These are phyloP conservation scores for Paecilomyces niveus DNA, from an alignment of 2,329 filamentous ascomycete genomes.

Conservation along the genomic window DNA sequence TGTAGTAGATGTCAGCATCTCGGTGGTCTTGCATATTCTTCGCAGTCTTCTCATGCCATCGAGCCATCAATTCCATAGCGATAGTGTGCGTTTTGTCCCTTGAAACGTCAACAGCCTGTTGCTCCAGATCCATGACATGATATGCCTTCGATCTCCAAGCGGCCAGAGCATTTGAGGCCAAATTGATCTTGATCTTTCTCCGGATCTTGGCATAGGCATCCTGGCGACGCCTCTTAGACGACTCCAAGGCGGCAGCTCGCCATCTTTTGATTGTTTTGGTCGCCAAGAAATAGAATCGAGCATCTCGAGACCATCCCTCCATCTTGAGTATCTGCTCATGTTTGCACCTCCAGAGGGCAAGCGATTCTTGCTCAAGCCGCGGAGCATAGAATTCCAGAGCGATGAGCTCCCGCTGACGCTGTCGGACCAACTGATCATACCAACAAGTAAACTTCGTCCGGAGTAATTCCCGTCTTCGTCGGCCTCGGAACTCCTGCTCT, in stretches of 20 bases:
- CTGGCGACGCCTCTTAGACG: conserved; percentile 46
- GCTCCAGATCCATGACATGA: conserved; percentile 28
- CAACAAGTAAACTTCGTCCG: conserved; percentile 29
- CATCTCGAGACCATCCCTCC: conserved; percentile 48
- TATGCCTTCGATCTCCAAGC: conserved; percentile 30
- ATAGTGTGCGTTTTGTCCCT: conserved; percentile 27
- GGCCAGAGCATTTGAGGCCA: conserved; percentile 39
- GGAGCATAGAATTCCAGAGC: conserved; percentile 39
- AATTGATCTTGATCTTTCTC: conserved; percentile 46
- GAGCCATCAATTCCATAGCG: conserved; percentile 29
- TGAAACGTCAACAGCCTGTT: conserved; percentile 30
- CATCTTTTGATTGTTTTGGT: conserved; percentile 45
- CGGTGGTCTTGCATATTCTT: conserved; percentile 26
- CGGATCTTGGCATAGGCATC: conserved; percentile 50
- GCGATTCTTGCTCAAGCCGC: conserved; percentile 32
- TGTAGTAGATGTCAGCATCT: conserved; percentile 32
- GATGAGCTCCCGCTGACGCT: conserved; percentile 33
- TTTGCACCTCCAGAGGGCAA: conserved; percentile 31
- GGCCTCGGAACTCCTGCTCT: conserved; percentile 27
- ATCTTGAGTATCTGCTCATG: conserved; percentile 40
- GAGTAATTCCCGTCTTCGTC: conserved; percentile 25
- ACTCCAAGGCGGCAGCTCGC: conserved; percentile 43
- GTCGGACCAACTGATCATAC: conserved; percentile 29
- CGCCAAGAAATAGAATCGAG: conserved; percentile 49
- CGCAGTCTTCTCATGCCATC: conserved; percentile 37